Conservation (phyloP, 1,284 basidiomycete genomes). For the Moesziomyces parantarcticus region DNA sequence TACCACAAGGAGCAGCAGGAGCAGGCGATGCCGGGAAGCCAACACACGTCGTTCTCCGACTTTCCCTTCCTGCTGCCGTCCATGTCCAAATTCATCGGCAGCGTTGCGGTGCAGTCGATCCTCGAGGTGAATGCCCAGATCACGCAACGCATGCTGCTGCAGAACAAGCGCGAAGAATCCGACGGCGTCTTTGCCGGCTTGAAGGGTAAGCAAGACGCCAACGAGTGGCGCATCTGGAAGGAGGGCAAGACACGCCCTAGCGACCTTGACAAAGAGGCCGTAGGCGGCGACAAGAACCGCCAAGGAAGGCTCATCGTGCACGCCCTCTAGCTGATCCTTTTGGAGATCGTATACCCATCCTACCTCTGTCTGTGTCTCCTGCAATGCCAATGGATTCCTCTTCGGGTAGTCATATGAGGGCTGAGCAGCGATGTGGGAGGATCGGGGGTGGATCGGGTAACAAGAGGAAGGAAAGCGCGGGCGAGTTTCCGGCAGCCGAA, state of each 20-base stretch:
- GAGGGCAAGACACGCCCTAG: constrained; percentile 26
- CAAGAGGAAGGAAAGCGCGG: constrained; percentile 7
- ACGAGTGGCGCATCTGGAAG: constrained; percentile 41
- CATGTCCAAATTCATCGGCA: constrained; percentile 44
- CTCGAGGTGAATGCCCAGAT: constrained; percentile 32
- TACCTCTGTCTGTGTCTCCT: not conserved
- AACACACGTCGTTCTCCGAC: constrained; percentile 58
- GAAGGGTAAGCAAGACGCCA: constrained; percentile 18
- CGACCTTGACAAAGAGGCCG: constrained; percentile 5
- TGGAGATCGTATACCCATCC: not conserved
- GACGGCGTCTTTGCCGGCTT: constrained; percentile 37
- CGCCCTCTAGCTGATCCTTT: constrained; percentile 1
- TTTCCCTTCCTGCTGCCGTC: constrained; percentile 56
- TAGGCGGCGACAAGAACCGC: constrained; percentile 20
- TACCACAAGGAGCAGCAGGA: constrained; percentile 27
- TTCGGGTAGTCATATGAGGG: not conserved
- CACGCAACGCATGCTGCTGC: constrained; percentile 22
- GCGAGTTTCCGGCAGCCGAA: constrained; percentile 28
- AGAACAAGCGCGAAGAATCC: constrained; percentile 26
- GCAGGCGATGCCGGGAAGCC: constrained; percentile 21
- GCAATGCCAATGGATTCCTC: not conserved
- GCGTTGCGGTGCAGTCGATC: constrained; percentile 20
- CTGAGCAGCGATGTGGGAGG: not conserved
- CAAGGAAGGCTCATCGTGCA: constrained; percentile 28
- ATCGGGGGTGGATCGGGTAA: not conserved